Conservation (phyloP, 352 stramenopile genomes). For the Globisporangium acanthophoron region DNA sequence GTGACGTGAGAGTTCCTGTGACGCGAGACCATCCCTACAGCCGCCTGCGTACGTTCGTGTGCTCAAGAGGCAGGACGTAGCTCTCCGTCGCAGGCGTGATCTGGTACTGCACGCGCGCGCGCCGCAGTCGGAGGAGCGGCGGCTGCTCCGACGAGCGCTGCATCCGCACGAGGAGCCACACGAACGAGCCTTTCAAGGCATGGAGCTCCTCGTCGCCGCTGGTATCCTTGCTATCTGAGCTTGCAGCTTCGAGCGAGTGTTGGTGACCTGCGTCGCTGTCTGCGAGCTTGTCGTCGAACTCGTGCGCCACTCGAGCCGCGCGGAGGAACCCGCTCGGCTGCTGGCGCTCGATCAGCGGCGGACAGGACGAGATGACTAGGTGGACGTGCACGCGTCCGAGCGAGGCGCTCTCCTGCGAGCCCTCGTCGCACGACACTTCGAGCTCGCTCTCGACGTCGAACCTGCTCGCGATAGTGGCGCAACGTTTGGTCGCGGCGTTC, state of each 20-base stretch:
- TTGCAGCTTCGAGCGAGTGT: neutral
- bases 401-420: neutral
- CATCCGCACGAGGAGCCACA: constrained; percentile 44
- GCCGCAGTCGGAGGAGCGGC: constrained; percentile 1
- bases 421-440: constrained; percentile 8
- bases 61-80: constrained; percentile 40
- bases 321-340: constrained; percentile 33
- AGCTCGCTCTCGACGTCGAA: constrained; percentile 53
- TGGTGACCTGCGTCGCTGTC: constrained; percentile 1
- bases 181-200: constrained; percentile 26
- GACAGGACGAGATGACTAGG: constrained; percentile 25
- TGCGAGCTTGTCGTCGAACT: constrained; percentile 6
- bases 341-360: constrained; percentile 28
- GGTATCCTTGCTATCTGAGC: neutral
- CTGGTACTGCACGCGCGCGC: constrained; percentile 46
- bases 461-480: neutral
- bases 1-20: neutral
- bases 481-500: neutral
- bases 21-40: neutral
- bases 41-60: constrained; percentile 39
- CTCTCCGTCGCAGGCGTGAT: constrained; percentile 42
- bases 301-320: constrained; percentile 12
- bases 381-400: constrained; percentile 39
- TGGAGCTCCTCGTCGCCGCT: constrained; percentile 12
- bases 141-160: constrained; percentile 12